Conservation (phyloP, 108 stramenopile species). For the Pelagomonas calceolata region DNA sequence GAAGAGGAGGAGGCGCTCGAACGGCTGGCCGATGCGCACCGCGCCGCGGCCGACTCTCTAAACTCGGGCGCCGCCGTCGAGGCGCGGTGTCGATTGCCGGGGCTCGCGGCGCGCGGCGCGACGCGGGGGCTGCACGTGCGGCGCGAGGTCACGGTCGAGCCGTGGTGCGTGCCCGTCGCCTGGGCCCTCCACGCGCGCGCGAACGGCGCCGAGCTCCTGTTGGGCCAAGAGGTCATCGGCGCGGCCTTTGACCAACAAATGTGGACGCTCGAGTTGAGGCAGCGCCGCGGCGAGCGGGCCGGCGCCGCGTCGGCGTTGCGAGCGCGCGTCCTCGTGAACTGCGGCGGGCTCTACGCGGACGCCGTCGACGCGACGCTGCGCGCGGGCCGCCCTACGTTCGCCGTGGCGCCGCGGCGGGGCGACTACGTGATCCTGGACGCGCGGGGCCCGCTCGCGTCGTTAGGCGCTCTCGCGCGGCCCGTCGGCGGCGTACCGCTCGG, state of each 20-base stretch:
- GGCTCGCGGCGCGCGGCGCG: conserved; percentile 3
- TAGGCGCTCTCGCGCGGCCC: no score
- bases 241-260: conserved; percentile 14
- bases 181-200: conserved; percentile 52
- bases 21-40: no score
- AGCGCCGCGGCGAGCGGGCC: conserved; percentile 18
- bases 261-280: conserved; percentile 26
- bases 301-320: neutral
- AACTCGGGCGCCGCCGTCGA: no score
- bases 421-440: no score
- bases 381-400: neutral
- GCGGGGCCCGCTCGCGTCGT: no score
- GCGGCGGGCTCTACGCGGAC: conserved; percentile 12
- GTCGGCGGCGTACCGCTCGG: no score
- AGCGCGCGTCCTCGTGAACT: conserved; percentile 11
- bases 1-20: no score
- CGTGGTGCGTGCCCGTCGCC: conserved; percentile 64
- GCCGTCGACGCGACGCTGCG: neutral
- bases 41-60: no score
- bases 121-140: conserved; percentile 58
- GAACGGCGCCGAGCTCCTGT: conserved; percentile 43
- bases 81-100: no score
- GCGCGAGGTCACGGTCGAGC: conserved; percentile 66
- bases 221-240: conserved; percentile 11
- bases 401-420: no score